Base-by-base conservation (phyloP, 1,284 basidiomycete genomes). In the Cutaneotrichosporon daszewskae region DNA sequence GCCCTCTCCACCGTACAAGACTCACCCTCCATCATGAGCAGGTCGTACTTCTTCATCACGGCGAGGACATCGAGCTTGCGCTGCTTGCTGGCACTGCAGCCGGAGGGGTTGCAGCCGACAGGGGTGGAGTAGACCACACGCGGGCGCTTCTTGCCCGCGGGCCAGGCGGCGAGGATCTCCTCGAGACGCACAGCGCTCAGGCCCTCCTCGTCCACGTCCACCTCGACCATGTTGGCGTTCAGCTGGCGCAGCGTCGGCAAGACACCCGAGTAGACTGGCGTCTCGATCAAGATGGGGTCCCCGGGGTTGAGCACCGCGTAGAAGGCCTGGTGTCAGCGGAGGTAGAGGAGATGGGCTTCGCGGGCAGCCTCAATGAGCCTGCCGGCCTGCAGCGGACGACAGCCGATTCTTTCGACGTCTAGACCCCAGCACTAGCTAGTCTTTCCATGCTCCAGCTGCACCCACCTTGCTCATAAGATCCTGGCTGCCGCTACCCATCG, bases 401-500 rank as follows among this genome's bases (percentile, higher is more conserved):
- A n/a, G n/a, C n/a, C n/a, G n/a, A n/a, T n/a, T n/a, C n/a, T n/a
- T n/a, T n/a, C n/a, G n/a, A n/a, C n/a, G n/a, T n/a, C n/a, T n/a
- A n/a, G n/a, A n/a, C n/a, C n/a, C n/a, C n/a, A n/a, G n/a, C n/a
- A n/a, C n/a, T n/a, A n/a, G n/a, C n/a, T n/a, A n/a, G n/a, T n/a
- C n/a, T n/a, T 27, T 27, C 26, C 26, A 27, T 27, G 26, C 26
- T 14, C 20, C 24, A 17, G 3, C 11, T 9, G 26, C 19, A 49
- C 69, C 28, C 45, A 83, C 86, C 78, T 94, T 94, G 72, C 77
- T 84, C 44, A 95, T 79, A 47, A 92, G 64, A 73, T 95, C 90
- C 71, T 94, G 89, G 36, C 84, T 87, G 6, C 91, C 92, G 33
- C 76, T 76, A 0, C 90, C 90, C 13, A 94, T 72, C 35, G 80